These are phyloP conservation scores for Entomortierella beljakovae DNA, from an alignment of 192 early-diverging fungal species.

Conservation along the genomic window DNA sequence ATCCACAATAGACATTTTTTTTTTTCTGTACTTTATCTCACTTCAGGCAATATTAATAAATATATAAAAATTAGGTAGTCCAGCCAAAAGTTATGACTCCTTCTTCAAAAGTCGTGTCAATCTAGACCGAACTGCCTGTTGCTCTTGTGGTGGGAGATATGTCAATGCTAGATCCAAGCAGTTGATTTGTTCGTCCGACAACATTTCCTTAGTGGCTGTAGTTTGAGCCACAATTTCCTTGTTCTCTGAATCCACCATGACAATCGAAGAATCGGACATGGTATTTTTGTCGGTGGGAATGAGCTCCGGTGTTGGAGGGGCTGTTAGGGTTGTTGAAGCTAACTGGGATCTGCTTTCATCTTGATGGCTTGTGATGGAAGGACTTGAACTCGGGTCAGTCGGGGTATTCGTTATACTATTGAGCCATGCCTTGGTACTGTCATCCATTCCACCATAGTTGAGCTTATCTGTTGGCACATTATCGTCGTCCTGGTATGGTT, in stretches of 20 bases:
- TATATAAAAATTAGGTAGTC: no score
- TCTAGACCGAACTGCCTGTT: slow-evolving; percentile 19
- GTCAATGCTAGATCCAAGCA: slow-evolving; percentile 13
- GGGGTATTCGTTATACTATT: slow-evolving; percentile 2
- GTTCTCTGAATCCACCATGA: neutral
- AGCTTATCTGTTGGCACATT: neutral
- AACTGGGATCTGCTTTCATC: neutral
- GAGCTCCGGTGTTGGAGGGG: neutral
- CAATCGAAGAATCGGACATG: no score
- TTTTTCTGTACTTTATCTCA: no score
- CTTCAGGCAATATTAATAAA: no score
- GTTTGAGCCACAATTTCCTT: neutral
- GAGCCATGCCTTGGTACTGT: slow-evolving; percentile 17
- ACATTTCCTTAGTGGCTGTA: neutral
- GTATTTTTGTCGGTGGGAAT: neutral
- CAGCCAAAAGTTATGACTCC: no score
- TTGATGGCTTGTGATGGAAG: neutral
- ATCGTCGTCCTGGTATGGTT: neutral
- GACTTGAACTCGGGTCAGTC: neutral
- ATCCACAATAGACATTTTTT: neutral
- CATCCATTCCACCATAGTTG: slow-evolving; percentile 1
- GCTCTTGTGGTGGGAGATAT: slow-evolving; percentile 27
- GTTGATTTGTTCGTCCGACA: slow-evolving; percentile 10
- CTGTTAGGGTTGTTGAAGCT: neutral
- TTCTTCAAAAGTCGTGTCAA: neutral